phyloP scores from a whole-genome alignment of 202 grass and related monocot genomes.

The Alloteropsis angusta region DNA sequence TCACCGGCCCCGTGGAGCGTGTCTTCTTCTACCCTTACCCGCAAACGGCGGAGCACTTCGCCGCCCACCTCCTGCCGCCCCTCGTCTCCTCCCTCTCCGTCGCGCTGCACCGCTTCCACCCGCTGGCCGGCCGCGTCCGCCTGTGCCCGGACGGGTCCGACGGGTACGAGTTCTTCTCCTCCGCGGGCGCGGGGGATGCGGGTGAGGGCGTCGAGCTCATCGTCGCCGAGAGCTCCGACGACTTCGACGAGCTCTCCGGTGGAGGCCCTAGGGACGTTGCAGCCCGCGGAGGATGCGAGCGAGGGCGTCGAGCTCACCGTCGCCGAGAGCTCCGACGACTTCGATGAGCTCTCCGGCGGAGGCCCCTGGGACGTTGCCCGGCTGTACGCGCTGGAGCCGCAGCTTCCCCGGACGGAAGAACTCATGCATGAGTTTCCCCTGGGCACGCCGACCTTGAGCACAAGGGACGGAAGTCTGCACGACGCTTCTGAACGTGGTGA shows the following conservation, averaged over 20 bases:
- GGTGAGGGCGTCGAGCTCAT: conserved; percentile 28
- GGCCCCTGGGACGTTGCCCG: conserved; percentile 21
- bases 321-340: conserved; percentile 58
- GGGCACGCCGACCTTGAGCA: no score
- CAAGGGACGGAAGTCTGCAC: no score
- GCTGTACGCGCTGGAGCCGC: conserved; percentile 53
- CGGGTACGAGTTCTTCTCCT: conserved; percentile 43
- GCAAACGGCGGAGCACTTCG: conserved; percentile 36
- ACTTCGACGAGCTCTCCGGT: conserved; percentile 52
- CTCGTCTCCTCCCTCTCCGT: conserved; percentile 67
- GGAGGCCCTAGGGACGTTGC: conserved; percentile 27
- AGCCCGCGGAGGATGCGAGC: background rate
- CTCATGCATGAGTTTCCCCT: no score
- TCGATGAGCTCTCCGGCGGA: conserved; percentile 42
- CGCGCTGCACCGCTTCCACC: conserved; percentile 58
- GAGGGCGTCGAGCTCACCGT: conserved; percentile 35
- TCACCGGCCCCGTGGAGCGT: conserved; percentile 75
- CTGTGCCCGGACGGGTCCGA: conserved; percentile 18
- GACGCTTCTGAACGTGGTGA: no score
- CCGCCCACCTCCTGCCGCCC: conserved; percentile 32
- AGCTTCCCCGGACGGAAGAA: conserved; percentile 27
- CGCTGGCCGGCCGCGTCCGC: conserved; percentile 59
- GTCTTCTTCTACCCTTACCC: conserved; percentile 73
- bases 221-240: conserved; percentile 50
- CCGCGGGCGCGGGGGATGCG: background rate